Conservation (phyloP, 2,329 filamentous ascomycete genomes). For the Colletotrichum lentis region DNA sequence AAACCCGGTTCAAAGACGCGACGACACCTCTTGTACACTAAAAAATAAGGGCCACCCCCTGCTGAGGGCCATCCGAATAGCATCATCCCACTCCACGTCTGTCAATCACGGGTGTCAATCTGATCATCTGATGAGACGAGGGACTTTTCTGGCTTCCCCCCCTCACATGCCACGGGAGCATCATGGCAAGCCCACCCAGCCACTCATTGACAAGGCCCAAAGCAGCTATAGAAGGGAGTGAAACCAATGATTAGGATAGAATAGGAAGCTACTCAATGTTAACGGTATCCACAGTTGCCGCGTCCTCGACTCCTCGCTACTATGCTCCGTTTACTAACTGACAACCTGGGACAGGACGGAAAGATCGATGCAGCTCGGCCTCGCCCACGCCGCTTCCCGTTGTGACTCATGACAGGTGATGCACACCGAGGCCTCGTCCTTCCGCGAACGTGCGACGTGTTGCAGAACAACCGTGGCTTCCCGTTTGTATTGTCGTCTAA, state of each 20-base stretch:
- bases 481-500: not conserved
- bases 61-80: not conserved
- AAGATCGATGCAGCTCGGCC: not conserved
- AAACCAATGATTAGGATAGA: too few relatives aligned
- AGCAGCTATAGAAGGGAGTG: too few relatives aligned
- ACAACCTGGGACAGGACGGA: not conserved
- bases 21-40: too few relatives aligned
- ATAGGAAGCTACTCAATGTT: not conserved
- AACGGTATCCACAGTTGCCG: not conserved
- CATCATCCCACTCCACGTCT: not conserved
- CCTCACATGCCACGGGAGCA: not conserved
- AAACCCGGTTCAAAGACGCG: not conserved
- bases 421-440: not conserved
- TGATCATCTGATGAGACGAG: not conserved
- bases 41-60: conserved; percentile 7
- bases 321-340: not conserved
- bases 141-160: not conserved
- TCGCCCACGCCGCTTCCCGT: not conserved
- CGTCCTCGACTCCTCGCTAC: not conserved
- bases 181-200: not conserved
- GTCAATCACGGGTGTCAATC: too few relatives aligned
- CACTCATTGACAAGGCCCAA: too few relatives aligned
- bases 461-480: not conserved
- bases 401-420: not conserved
- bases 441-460: conserved; percentile 3